phyloP scores from a whole-genome alignment of 2,329 filamentous ascomycete genomes.

The Diaporthe citrichinensis region DNA sequence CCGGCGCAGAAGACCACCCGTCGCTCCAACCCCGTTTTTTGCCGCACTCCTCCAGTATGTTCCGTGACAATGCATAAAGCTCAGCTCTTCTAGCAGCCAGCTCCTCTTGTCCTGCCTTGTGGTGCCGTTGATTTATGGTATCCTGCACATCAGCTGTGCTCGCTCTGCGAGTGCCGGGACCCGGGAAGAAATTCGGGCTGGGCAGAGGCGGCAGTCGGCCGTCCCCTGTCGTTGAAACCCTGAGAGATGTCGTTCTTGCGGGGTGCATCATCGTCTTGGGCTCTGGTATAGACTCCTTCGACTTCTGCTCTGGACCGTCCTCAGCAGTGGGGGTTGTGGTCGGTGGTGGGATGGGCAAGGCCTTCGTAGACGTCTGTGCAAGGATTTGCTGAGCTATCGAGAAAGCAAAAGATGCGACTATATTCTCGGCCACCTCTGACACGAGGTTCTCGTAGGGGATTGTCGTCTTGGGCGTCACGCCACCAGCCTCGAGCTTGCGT shows the following conservation, averaged over 20 bases:
- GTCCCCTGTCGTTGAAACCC: constrained; percentile 53
- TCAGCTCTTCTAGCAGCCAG: constrained; percentile 87
- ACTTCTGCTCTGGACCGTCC: constrained; percentile 70
- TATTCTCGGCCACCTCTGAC: constrained; percentile 75
- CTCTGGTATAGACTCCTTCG: constrained; percentile 69
- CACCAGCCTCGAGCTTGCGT: constrained; percentile 54
- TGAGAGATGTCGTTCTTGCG: constrained; percentile 73
- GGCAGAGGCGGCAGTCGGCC: constrained; percentile 53
- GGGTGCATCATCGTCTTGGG: constrained; percentile 81
- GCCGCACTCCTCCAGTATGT: constrained; percentile 82
- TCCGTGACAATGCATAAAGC: constrained; percentile 83
- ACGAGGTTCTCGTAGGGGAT: constrained; percentile 53
- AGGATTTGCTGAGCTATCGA: constrained; percentile 82
- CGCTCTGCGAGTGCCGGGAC: constrained; percentile 55
- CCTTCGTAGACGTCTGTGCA: constrained; percentile 79
- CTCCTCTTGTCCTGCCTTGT: constrained; percentile 80
- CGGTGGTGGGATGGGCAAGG: constrained; percentile 76
- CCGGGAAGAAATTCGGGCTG: constrained; percentile 69
- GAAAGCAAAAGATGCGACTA: constrained; percentile 85
- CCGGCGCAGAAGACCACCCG: constrained; percentile 77
- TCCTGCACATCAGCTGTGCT: constrained; percentile 56
- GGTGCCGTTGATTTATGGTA: constrained; percentile 50
- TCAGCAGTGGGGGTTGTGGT: constrained; percentile 57
- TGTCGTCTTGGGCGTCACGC: constrained; percentile 45
- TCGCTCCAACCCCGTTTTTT: constrained; percentile 81